Evolutionary conservation across 2,329 filamentous ascomycete species (phyloP), one percentile per base, ranked within the genome.

Genomic region (Macroventuria anomochaeta): DNA sequence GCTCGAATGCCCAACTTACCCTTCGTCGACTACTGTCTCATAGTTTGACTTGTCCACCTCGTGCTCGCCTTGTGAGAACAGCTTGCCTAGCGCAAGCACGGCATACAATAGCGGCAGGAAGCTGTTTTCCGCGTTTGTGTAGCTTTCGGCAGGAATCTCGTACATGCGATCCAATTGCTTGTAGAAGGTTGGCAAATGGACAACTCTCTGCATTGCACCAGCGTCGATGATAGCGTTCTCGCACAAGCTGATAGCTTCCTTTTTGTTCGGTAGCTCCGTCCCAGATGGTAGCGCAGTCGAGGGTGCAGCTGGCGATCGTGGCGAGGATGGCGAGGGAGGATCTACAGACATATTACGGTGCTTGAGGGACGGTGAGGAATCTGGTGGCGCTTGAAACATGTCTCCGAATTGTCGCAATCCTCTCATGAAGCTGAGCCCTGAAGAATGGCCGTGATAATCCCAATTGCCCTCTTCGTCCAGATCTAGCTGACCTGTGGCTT

Each of bases 401-500:
- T 88, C 86, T 37, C 90, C 88, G 62, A 97, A 90, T 68, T 96
- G 89, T 67, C 96, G 90, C 83, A 99, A 88, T 48, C 90, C 87
- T 59, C 86, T 85, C 64, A 97, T 83, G 72, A 97, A 99, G 58
- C 93, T 91, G 36, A 93, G 84, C 2, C 93, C 93, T 0, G 95
- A 97, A 0, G 93, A 97, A 59, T 90, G 89, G 40, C 95, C 95
- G 69, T 96, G 91, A 67, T 96, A 99, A 74, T 97, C 93, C 87
- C 92, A 96, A 64, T 95, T 87, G 34, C 93, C 93, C 65, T 88
- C 86, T 63, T 97, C 93, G 65, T 96, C 92, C 28, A 97, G 82
- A 67, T 97, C 93, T 15, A 99, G 82, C 70, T 93, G 90, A 29
- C 93, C 95, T 2, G 93, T 91, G 34, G 90, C 90, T 70, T 93